Evolutionary conservation across 306 rosid genomes (phyloP).

Genomic region (Vigna unguiculata): DNA sequence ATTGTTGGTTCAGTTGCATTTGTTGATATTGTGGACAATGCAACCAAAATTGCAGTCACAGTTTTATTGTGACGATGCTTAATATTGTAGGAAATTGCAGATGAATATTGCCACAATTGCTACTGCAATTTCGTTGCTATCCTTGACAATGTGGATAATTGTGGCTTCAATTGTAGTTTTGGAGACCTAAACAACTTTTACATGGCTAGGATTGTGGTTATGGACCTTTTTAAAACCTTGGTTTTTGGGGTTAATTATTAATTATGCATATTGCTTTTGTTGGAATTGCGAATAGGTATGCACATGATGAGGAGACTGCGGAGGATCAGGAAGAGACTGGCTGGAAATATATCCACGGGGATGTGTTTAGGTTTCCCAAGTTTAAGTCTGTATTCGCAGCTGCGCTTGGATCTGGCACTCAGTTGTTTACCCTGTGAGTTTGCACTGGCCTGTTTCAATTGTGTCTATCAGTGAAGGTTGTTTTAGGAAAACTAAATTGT

Average conservation of each 20-base stretch:
- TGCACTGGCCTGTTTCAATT: conserved; percentile 8
- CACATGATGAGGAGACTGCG: conserved; percentile 61
- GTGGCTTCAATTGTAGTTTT: not conserved
- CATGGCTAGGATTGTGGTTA: not conserved
- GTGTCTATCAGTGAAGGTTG: conserved; percentile 11
- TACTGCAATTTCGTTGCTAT: not conserved
- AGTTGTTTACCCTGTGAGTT: conserved; percentile 65
- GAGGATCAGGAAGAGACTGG: conserved; percentile 73
- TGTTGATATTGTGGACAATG: not conserved
- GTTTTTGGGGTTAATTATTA: not conserved
- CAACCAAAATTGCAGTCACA: not conserved
- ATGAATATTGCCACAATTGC: not conserved
- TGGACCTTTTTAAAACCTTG: not conserved
- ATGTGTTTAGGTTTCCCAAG: conserved; percentile 65
- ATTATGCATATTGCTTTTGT: conserved; percentile 18
- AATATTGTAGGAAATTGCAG: not conserved
- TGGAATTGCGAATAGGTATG: conserved; percentile 54
- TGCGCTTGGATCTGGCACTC: conserved; percentile 68
- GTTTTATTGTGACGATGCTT: not conserved
- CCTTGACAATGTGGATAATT: not conserved
- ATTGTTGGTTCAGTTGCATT: not conserved
- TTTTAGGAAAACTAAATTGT: conserved; percentile 8
- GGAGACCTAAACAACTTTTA: not conserved
- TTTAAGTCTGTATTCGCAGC: conserved; percentile 64
- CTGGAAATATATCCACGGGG: conserved; percentile 70